Evolutionary conservation across 169 alveolate genomes (phyloP), one percentile per base, ranked within the genome.

Genomic region (Cryptosporidium xiaoi): DNA sequence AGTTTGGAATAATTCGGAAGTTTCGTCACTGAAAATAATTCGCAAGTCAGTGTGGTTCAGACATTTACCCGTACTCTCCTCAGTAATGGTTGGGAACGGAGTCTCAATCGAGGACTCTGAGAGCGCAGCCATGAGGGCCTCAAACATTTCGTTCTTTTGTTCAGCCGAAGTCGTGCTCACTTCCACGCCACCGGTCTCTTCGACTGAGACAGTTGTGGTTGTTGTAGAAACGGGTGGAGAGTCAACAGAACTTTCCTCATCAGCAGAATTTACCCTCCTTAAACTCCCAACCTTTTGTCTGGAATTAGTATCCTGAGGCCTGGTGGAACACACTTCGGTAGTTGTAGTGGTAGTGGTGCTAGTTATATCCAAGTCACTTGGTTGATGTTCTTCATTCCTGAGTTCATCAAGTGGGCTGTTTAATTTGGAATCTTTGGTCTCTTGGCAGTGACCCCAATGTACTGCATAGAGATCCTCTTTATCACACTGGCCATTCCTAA

Each of bases 71-170:
- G 46, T 24, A 20, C 87, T 77, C 40, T 58, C 56, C 18, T 36
- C 48, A 10, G 87, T 77, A 29, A 77, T 40, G 8, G 87, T 56
- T 16, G 87, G 87, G 12, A 40, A 34, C 16, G 87, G 87, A 40
- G 87, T 77, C 13, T 0, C 13, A 24, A 40, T 13, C 1, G 71
- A 40, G 16, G 87, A 58, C 48, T 7, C 13, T 8, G 56, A 44
- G 18, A 77, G 13, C 36, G 50, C 71, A 12, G 12, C 51, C 55
- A 69, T 16, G 7, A 69, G 51, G 6, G 34, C 20, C 16, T 20
- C 27, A 18, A 51, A 69, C 0, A 8, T 5, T 0, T 27, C 53
- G 7, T 69, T 51, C 20, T 34, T 40, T 6, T 55, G 18, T 10
- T 31, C 55, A 5, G 65, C 20, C 5, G 82, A 12, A 2, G 65